phyloP scores from a whole-genome alignment of 2,329 filamentous ascomycete species.

The Bipolaris gigantea region DNA sequence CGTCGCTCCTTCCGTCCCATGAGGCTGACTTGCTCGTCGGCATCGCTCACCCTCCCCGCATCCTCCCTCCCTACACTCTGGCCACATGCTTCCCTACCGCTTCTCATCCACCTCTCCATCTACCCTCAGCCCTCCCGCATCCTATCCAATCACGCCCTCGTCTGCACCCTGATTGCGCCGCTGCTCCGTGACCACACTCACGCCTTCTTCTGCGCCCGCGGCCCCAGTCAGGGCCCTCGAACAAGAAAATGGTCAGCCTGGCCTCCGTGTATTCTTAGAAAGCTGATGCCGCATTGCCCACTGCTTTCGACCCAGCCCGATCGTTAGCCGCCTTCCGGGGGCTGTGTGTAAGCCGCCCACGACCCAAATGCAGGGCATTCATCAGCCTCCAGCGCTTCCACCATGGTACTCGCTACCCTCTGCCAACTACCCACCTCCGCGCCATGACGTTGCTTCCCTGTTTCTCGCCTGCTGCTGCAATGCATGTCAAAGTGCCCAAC shows the following conservation, averaged over 20 bases:
- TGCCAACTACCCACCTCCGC: neutral
- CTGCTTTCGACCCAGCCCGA: constrained; percentile 27
- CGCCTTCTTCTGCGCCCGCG: constrained; percentile 13
- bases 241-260: constrained; percentile 17
- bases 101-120: neutral
- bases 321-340: constrained; percentile 32
- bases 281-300: constrained; percentile 38
- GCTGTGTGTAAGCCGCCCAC: constrained; percentile 40
- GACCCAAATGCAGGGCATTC: constrained; percentile 28
- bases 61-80: neutral
- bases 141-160: neutral
- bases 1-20: constrained; percentile 12
- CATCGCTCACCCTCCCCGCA: neutral
- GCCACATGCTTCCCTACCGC: neutral
- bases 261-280: constrained; percentile 41
- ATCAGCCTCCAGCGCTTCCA: constrained; percentile 21
- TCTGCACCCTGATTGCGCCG: neutral
- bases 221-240: constrained; percentile 5
- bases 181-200: neutral
- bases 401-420: constrained; percentile 20
- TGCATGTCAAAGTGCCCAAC: constrained; percentile 1
- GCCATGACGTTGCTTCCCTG: neutral
- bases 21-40: constrained; percentile 3
- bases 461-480: neutral
- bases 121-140: neutral